Base-by-base conservation (phyloP, 495 filamentous ascomycete genomes). In the Sordaria brevicollis region DNA sequence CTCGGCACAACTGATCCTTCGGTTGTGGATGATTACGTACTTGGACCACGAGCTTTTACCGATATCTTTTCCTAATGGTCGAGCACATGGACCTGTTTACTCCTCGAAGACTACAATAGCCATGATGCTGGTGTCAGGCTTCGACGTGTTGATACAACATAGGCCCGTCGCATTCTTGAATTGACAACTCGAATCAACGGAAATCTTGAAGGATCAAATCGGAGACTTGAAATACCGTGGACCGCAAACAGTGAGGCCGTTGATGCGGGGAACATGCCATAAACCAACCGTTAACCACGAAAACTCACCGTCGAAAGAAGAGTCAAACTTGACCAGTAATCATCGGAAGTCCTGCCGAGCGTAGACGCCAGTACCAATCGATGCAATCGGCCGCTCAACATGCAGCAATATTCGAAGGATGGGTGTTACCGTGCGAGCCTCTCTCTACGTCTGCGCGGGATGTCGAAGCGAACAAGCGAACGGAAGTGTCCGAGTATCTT, bases 381-480 rank as follows among this genome's bases (percentile, higher is more conserved):
- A 62, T 62, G 25, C 25, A 31, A 31, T 62, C 13, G 49, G 25
- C 25, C 49, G 49, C 21, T 17, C 49, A 31, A 6, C 10, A 31
- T 3, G 1, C 0, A n/a, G n/a, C n/a, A n/a, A 25, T 29, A 4
- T 57, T 11, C 31, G 5, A 13, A 62, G 49, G 49, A 62, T 31
- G 49, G 49, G 25, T 31, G 49, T 8, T 17, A 17, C 25, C 49
- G 25, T 71, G 66, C 72, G 34, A 68, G 25, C 43, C 72, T 57
- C n/a, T n/a, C n/a, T n/a, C n/a, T n/a, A n/a, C n/a, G n/a, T n/a
- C 21, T 69, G 65, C 38, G 76, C 69, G 65, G 71, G 49, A 62
- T 62, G 49, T 31, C 6, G 49, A 62, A 31, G 49, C 25, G 49
- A 62, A 62, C 29, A 62, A 31, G 49, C 25, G 49, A 62, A 62